Evolutionary conservation across 352 stramenopile species (phyloP).

Genomic region (Phytophthora fragariaefolia): DNA sequence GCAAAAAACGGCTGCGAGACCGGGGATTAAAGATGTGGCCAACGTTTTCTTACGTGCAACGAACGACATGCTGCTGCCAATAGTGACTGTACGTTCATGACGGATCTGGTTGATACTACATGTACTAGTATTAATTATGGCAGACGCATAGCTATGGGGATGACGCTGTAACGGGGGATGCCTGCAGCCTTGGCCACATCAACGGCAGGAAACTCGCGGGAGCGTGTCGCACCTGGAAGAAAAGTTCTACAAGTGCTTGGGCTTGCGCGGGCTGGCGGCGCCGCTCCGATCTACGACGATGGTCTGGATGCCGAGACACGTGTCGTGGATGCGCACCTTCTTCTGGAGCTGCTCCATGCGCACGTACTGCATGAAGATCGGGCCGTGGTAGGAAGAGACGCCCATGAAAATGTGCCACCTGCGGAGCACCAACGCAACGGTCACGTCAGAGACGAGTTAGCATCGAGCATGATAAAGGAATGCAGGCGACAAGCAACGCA

Average conservation of each 20-base stretch:
- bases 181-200: too few relatives aligned
- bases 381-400: constrained; percentile 77
- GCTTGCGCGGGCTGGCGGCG: constrained; percentile 29
- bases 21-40: constrained; percentile 3
- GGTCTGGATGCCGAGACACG: constrained; percentile 69
- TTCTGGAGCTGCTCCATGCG: constrained; percentile 78
- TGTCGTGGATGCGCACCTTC: constrained; percentile 59
- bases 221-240: too few relatives aligned
- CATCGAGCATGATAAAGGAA: not conserved
- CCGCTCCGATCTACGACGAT: constrained; percentile 56
- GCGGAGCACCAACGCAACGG: too few relatives aligned
- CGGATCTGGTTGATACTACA: too few relatives aligned
- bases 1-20: not conserved
- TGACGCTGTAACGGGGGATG: too few relatives aligned
- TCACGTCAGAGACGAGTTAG: constrained; percentile 5
- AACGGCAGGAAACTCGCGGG: too few relatives aligned
- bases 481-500: constrained; percentile 27
- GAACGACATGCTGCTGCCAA: not conserved
- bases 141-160: too few relatives aligned
- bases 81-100: too few relatives aligned
- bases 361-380: constrained; percentile 89
- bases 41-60: constrained; percentile 9
- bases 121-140: too few relatives aligned
- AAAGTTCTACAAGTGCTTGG: constrained; percentile 50
- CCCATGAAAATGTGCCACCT: constrained; percentile 89